Evolutionary conservation across 2,329 filamentous ascomycete genomes (phyloP), one percentile per base, ranked within the genome.

Genomic region (Penicillium sp.): DNA sequence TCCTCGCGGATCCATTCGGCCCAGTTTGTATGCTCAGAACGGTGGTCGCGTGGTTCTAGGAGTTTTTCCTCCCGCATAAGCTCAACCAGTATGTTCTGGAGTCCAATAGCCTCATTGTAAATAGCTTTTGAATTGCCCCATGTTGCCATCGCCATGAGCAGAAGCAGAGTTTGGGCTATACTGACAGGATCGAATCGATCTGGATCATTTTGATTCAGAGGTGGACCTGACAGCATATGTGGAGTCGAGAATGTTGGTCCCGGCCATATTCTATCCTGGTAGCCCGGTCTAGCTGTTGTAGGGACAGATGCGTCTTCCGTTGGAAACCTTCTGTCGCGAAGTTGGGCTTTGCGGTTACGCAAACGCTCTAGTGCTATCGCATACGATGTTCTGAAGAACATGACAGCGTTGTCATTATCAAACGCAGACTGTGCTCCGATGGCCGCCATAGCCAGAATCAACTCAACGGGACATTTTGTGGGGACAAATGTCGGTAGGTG

Each of bases 361-460:
- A 22, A n/a, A 5, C 45, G 39, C 31, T 36, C 46, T 39, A 36
- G 50, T n/a, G 2, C n/a, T 5, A 16, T 50, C 27, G 8, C 49
- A 36, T 8, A 47, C 14, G 34, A 36, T 4, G 34, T 21, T 9
- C 40, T 13, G 32, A 51, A 62, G 0, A 64, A 22, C 18, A 54
- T 49, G 7, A 55, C 38, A 2, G 55, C 55, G 5, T 47, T 61
- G 1, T 42, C 38, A 4, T 49, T 31, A 32, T 82, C 79, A 57
- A 81, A 82, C 18, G 76, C 66, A 46, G 74, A 76, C 21, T 72
- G 62, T 0, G 75, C 69, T 0, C 77, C 75, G 1, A 89, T 82
- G 0, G 86, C 83, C 3, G 86, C 75, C 24, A 89, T 81, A 1
- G 86, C 86, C n/a, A 90, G 72, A 3, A 89, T 72, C 4, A 90